Conservation (phyloP, 108 stramenopile species). For the Asterionellopsis glacialis region DNA sequence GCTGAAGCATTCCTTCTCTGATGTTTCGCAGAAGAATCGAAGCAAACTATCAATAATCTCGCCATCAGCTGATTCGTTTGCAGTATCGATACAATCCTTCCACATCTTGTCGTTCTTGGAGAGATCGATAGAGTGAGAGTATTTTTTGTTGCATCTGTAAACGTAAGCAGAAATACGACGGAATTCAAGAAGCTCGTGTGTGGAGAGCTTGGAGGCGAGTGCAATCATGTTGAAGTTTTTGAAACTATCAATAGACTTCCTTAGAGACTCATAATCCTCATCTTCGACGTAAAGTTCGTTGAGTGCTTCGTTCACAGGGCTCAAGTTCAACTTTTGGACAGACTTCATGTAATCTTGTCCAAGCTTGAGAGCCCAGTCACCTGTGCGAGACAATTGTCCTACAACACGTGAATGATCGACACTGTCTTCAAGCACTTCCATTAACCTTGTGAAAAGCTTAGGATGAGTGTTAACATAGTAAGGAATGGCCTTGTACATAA, state of each 20-base stretch:
- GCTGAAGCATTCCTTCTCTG: slow-evolving; percentile 98
- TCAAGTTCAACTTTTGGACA: slow-evolving; percentile 95
- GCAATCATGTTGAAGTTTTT: slow-evolving; percentile 99
- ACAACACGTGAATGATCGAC: slow-evolving; percentile 98
- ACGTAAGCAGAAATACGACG: slow-evolving; percentile 98
- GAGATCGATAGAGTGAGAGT: slow-evolving; percentile 90
- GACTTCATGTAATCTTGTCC: slow-evolving; percentile 93
- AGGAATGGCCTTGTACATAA: slow-evolving; percentile 96
- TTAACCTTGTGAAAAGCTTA: slow-evolving; percentile 86
- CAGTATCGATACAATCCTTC: slow-evolving; percentile 99
- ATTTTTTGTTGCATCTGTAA: slow-evolving; percentile 98
- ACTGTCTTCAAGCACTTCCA: slow-evolving; percentile 90
- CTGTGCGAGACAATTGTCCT: slow-evolving; percentile 92
- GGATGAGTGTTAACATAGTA: slow-evolving; percentile 94
- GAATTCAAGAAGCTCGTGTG: slow-evolving; percentile 99
- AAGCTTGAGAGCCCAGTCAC: slow-evolving; percentile 89
- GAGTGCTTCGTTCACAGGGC: slow-evolving; percentile 98
- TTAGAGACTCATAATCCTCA: slow-evolving; percentile 95
- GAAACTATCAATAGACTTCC: slow-evolving; percentile 95
- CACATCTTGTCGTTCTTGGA: slow-evolving; percentile 98
- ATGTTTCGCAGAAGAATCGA: slow-evolving; percentile 97
- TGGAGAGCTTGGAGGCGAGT: slow-evolving; percentile 93
- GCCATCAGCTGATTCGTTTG: slow-evolving; percentile 88
- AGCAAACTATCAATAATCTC: slow-evolving; percentile 94
- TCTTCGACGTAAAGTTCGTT: slow-evolving; percentile 97